phyloP scores from a whole-genome alignment of 2,329 filamentous ascomycete genomes.

The Trichoderma sp. region DNA sequence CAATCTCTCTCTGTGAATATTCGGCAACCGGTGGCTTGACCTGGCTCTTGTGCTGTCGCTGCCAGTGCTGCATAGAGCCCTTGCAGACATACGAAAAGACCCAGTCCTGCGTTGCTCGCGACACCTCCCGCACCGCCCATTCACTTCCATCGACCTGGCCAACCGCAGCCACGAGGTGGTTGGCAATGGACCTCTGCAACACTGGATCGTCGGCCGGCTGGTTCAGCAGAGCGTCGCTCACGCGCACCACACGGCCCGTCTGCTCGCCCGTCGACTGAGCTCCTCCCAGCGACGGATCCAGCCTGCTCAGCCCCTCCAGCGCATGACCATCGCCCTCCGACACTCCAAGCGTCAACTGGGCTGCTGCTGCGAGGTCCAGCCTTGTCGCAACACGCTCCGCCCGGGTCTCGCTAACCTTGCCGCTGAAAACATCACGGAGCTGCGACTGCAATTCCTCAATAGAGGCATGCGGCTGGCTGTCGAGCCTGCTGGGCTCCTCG shows the following conservation, averaged over 20 bases:
- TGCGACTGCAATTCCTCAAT: conserved; percentile 46
- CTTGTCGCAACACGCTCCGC: conserved; percentile 49
- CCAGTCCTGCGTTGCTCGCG: conserved; percentile 49
- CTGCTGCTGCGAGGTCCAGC: conserved; percentile 45
- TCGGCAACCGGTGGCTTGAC: conserved; percentile 44
- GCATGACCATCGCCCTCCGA: conserved; percentile 38
- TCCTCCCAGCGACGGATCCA: conserved; percentile 37
- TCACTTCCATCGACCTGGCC: conserved; percentile 46
- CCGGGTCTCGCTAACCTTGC: conserved; percentile 45
- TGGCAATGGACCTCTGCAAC: conserved; percentile 49
- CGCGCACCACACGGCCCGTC: conserved; percentile 40
- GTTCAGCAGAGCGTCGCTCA: conserved; percentile 46
- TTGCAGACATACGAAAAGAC: conserved; percentile 53
- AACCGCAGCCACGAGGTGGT: conserved; percentile 45
- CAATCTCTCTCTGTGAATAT: conserved; percentile 47
- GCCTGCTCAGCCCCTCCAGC: conserved; percentile 31
- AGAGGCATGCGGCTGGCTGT: conserved; percentile 31
- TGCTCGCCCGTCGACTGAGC: conserved; percentile 25
- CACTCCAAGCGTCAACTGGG: conserved; percentile 42
- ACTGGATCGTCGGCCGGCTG: conserved; percentile 49
- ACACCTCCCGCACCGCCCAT: conserved; percentile 48
- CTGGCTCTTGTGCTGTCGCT: conserved; percentile 43
- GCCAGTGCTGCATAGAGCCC: conserved; percentile 52
- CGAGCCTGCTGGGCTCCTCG: conserved; percentile 3
- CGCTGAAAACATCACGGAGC: conserved; percentile 41